Evolutionary conservation across 2,329 filamentous ascomycete species (phyloP).

Genomic region (Neospermospora avenae): DNA sequence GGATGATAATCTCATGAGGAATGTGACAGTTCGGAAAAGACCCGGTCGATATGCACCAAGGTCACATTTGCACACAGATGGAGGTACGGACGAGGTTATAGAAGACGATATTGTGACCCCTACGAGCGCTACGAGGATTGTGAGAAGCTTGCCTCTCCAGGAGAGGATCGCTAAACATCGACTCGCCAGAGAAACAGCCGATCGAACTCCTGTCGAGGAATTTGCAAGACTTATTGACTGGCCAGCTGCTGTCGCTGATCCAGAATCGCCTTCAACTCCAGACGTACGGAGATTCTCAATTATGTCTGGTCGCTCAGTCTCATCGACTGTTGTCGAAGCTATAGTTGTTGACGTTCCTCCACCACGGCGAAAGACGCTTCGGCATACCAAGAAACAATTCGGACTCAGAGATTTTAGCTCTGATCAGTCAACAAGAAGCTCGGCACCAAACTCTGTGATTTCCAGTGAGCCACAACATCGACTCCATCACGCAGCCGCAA

Average conservation of each 20-base stretch:
- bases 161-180: constrained; percentile 29
- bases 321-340: constrained; percentile 58
- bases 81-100: constrained; percentile 41
- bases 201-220: constrained; percentile 23
- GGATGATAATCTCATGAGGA: constrained; percentile 51
- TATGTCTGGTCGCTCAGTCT: constrained; percentile 52
- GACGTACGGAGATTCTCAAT: constrained; percentile 50
- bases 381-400: constrained; percentile 57
- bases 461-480: constrained; percentile 28
- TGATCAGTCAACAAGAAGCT: constrained; percentile 37
- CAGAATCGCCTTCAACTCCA: constrained; percentile 28
- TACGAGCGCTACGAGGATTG: constrained; percentile 48
- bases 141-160: constrained; percentile 29
- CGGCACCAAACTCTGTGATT: constrained; percentile 41
- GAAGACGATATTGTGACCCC: constrained; percentile 49
- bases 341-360: constrained; percentile 51
- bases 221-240: constrained; percentile 16
- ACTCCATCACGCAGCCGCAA: constrained; percentile 26
- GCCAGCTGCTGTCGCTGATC: constrained; percentile 18
- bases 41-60: constrained; percentile 19
- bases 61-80: constrained; percentile 21
- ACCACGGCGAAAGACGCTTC: constrained; percentile 51
- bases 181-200: constrained; percentile 22
- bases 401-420: constrained; percentile 46
- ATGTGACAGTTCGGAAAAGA: constrained; percentile 50